A percentile compares a stretch with the other conserved stretches of the same genome.
These are phyloP conservation scores for Cynara cardunculus DNA, from an alignment of 129 eudicot genomes.

Conservation along the genomic window DNA sequence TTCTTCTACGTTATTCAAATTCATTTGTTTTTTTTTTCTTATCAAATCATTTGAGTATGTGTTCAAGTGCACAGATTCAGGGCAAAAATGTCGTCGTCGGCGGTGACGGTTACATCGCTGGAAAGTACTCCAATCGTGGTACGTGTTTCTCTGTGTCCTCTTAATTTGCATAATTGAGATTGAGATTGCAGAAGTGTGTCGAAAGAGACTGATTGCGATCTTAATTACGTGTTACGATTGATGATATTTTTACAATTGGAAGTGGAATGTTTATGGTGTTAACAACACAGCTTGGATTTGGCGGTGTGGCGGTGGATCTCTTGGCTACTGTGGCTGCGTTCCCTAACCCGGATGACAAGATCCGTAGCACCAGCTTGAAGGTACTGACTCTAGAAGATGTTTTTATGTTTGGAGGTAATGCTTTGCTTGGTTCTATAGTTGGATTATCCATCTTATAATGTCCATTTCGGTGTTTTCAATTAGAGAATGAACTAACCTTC, in stretches of 20 bases:
- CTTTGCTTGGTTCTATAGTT: constrained; percentile 11
- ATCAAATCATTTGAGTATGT: not conserved
- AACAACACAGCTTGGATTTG: constrained; percentile 63
- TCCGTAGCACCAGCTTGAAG: constrained; percentile 74
- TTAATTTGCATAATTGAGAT: not conserved
- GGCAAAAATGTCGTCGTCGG: constrained; percentile 45
- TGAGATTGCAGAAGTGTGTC: not conserved
- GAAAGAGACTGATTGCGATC: not conserved
- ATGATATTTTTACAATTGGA: constrained; percentile 12
- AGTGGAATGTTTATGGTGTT: constrained; percentile 6
- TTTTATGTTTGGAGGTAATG: not conserved
- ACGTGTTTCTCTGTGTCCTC: not conserved
- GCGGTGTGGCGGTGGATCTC: constrained; percentile 58
- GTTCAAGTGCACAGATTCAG: constrained; percentile 9
- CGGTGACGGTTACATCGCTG: constrained; percentile 29
- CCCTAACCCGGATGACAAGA: constrained; percentile 93
- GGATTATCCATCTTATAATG: not conserved
- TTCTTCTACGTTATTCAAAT: not conserved
- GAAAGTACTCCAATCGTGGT: constrained; percentile 67
- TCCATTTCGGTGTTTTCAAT: not conserved
- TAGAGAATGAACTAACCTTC: not conserved
- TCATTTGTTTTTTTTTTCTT: not conserved
- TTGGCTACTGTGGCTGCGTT: constrained; percentile 70
- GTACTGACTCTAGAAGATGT: constrained; percentile 22
- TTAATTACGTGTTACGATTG: not conserved